Conservation (phyloP, 345 rosid genomes). For the Leavenworthia alabamica region DNA sequence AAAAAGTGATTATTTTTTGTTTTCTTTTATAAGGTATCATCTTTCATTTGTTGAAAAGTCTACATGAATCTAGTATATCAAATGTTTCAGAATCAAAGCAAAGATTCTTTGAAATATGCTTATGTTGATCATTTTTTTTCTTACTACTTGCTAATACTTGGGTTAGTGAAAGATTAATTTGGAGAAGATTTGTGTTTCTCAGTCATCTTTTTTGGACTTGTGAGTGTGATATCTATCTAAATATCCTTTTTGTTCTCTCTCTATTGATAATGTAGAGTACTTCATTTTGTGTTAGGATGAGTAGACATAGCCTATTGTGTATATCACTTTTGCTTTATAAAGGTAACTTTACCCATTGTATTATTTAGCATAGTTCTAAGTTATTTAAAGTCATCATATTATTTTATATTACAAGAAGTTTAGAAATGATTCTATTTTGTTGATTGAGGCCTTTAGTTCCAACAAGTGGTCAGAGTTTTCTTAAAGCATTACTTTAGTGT, state of each 20-base stretch:
- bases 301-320: slow-evolving; percentile 26
- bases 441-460: slow-evolving; percentile 17
- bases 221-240: slow-evolving; percentile 4
- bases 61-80: slow-evolving; percentile 26
- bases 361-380: background rate
- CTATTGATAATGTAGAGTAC: slow-evolving; percentile 12
- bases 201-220: slow-evolving; percentile 6
- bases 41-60: slow-evolving; percentile 20
- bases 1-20: slow-evolving; percentile 25
- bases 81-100: slow-evolving; percentile 23
- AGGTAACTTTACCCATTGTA: slow-evolving; percentile 7
- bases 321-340: slow-evolving; percentile 13
- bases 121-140: background rate
- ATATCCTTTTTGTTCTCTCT: background rate
- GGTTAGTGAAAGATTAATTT: slow-evolving; percentile 13
- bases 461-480: slow-evolving; percentile 14
- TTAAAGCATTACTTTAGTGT: slow-evolving; percentile 17
- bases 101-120: slow-evolving; percentile 26
- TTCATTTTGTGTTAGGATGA: slow-evolving; percentile 22
- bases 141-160: slow-evolving; percentile 16
- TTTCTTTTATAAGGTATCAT: slow-evolving; percentile 23
- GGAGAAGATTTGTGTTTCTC: slow-evolving; percentile 17
- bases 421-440: slow-evolving; percentile 10
- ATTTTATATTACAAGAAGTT: slow-evolving; percentile 2
- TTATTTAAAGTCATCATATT: background rate